Conservation (phyloP, 2,329 filamentous ascomycete genomes). For the Cercospora janseana region DNA sequence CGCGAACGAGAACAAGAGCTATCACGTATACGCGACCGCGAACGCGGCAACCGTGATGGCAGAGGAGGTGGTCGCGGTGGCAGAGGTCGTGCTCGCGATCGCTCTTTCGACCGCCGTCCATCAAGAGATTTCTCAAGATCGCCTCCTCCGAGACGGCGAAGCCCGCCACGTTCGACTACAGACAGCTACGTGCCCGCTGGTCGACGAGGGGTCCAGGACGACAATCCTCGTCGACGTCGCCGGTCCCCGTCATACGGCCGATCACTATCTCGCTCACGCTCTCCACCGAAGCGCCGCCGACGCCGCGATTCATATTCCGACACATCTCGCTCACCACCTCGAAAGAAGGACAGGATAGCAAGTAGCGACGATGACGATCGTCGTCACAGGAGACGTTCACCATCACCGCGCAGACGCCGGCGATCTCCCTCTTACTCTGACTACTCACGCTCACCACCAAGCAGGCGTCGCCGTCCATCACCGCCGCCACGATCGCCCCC, state of each 20-base stretch:
- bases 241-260: constrained; percentile 31
- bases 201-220: constrained; percentile 34
- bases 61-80: constrained; percentile 41
- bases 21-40: constrained; percentile 64
- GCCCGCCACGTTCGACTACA: constrained; percentile 49
- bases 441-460: constrained; percentile 65
- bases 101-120: constrained; percentile 50
- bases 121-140: constrained; percentile 51
- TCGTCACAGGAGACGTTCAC: constrained; percentile 29
- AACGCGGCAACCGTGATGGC: constrained; percentile 47
- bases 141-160: constrained; percentile 48
- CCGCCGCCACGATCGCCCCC: constrained; percentile 20
- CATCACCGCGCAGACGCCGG: constrained; percentile 34
- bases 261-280: constrained; percentile 33
- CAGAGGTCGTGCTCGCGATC: constrained; percentile 42
- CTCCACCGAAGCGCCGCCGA: constrained; percentile 32
- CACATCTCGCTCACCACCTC: constrained; percentile 18
- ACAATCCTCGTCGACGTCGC: constrained; percentile 39
- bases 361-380: constrained; percentile 14
- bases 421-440: constrained; percentile 65
- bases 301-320: constrained; percentile 20
- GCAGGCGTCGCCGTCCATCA: constrained; percentile 70
- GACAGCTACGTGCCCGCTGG: constrained; percentile 59
- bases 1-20: constrained; percentile 70
- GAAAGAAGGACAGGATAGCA: constrained; percentile 20